These are phyloP conservation scores for Yamagishiella unicocca DNA, from an alignment of 139 green algal species.

Conservation along the genomic window DNA sequence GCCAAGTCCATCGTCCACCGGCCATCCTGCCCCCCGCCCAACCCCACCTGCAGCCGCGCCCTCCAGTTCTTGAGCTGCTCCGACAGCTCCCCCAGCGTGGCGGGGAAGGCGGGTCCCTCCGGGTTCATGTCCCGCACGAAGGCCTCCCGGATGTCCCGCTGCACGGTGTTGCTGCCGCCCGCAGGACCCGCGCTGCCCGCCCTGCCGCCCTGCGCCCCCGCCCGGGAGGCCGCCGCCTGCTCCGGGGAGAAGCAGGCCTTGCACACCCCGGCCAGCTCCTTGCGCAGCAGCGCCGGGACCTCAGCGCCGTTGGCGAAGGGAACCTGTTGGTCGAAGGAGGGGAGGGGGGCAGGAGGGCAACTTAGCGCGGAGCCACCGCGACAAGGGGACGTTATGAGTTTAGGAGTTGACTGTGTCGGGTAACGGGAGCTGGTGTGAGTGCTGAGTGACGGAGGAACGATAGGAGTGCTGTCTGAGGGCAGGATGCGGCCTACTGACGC, in stretches of 20 bases:
- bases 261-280: slow-evolving; percentile 90
- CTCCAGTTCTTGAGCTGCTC: slow-evolving; percentile 91
- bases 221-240: slow-evolving; percentile 21
- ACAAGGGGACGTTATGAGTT: no score
- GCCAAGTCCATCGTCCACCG: no score
- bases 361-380: no score
- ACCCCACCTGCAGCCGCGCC: slow-evolving; percentile 70
- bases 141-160: slow-evolving; percentile 71
- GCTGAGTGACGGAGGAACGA: no score
- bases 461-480: no score
- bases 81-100: slow-evolving; percentile 88
- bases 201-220: neutral
- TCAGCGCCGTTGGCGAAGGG: slow-evolving; percentile 66
- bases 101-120: slow-evolving; percentile 78
- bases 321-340: slow-evolving; percentile 41
- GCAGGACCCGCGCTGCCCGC: neutral
- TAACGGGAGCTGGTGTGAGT: no score
- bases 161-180: neutral
- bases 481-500: no score
- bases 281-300: slow-evolving; percentile 84
- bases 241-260: slow-evolving; percentile 76
- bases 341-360: neutral
- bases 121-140: slow-evolving; percentile 95
- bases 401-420: no score
- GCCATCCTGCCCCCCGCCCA: neutral